Base-by-base conservation (phyloP, 371 early-diverging fungal species). In the Mucor racemosus region DNA sequence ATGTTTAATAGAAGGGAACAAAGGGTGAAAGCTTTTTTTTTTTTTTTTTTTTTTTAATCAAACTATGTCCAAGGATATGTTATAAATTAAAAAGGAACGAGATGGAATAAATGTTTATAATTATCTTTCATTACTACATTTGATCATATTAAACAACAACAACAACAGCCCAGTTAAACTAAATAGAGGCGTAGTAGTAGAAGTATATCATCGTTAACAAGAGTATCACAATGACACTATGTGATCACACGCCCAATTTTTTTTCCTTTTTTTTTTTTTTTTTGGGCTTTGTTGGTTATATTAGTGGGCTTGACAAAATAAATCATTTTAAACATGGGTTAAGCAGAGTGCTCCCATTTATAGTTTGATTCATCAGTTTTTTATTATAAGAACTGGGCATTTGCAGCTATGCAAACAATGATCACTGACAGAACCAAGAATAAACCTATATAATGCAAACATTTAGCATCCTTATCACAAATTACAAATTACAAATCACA, bases 341-440 rank as follows among this genome's bases (percentile, higher is more conserved):
- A 26, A 26, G 50, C 50, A 50, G n/a, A 26, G 21, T 50, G 50
- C 50, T 50, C 13, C 4, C 10, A 26, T 13, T 8, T 50, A 1
- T 19, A 26, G 10, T 26, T 26, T 50, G 50, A 50, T 50, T 50
- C 26, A 50, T 50, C 50, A 50, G 50, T 70, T 72, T 21, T 55
- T 55, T 34, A 55, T 55, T 55, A 55, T 55, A 33, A 55, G 50
- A 26, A 77, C 75, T 14, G 77, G 73, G 41, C 77, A 77, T 6
- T 75, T 44, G 34, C 77, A 77, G 14, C 63, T 65, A 54, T 74
- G 75, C 21, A 77, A 44, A 38, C 77, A 77, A 50, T 74, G 68
- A 36, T 77, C 77, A 58, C 77, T 77, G 0, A 72, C 72, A 15
- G 77, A 77, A 7, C 77, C 77, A 14, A 77, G 44, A 9, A 74